A percentile compares a stretch with the other conserved stretches of the same genome.
phyloP scores from a whole-genome alignment of 139 green algal genomes.

The Coelastrella sp. region DNA sequence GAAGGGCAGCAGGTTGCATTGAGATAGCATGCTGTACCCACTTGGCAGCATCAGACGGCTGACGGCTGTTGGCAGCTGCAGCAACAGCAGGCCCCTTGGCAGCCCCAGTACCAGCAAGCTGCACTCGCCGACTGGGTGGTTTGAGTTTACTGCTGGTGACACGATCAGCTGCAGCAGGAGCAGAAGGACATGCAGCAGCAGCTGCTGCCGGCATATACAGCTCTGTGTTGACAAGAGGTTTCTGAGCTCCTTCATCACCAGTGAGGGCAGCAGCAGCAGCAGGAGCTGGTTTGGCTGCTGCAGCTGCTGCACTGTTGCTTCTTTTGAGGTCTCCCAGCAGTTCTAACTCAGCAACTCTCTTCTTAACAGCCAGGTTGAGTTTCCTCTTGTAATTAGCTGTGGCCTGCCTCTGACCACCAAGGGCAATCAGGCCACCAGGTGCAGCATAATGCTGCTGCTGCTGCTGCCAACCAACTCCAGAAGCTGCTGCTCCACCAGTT shows the following conservation, averaged over 20 bases:
- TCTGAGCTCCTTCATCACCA: no score
- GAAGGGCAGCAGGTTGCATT: no score
- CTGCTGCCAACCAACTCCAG: neutral
- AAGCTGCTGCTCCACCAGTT: neutral
- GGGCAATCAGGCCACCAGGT: neutral
- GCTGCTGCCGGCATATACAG: neutral
- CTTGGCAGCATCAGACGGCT: no score
- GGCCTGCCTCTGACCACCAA: neutral
- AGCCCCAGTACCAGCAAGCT: neutral
- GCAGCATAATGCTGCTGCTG: conserved; percentile 3
- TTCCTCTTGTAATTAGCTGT: neutral
- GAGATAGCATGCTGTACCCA: no score
- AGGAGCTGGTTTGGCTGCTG: neutral
- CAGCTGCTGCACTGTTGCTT: neutral
- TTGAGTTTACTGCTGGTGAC: conserved; percentile 9
- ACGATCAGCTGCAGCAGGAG: neutral
- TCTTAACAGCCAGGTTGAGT: neutral
- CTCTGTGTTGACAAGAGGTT: no score
- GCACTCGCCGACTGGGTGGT: neutral
- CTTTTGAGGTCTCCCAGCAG: conserved; percentile 5
- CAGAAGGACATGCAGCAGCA: neutral
- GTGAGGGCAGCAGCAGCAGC: neutral
- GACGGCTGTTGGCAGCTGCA: neutral
- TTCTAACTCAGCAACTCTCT: neutral
- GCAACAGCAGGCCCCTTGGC: no score